Evolutionary conservation across 2,329 filamentous ascomycete genomes (phyloP).

Genomic region (Diaporthe vaccinii): DNA sequence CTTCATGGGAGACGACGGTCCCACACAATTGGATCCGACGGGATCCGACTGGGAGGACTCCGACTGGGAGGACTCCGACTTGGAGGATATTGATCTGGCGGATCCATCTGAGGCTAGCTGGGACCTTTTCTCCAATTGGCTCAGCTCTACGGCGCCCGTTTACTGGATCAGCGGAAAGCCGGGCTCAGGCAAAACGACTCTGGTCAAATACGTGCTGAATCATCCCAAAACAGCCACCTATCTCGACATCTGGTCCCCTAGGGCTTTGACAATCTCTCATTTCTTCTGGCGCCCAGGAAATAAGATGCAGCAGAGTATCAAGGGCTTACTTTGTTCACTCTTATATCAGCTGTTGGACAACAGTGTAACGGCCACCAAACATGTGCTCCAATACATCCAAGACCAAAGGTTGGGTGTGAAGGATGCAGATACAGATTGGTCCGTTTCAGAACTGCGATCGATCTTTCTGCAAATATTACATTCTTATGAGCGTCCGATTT

Average conservation of each 20-base stretch:
- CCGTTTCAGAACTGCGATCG: neutral
- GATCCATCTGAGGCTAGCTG: neutral
- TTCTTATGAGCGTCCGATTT: neutral
- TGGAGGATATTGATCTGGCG: neutral
- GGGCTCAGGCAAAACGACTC: conserved; percentile 50
- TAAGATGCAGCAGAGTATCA: conserved; percentile 45
- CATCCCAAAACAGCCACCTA: conserved; percentile 37
- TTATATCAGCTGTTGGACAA: conserved; percentile 42
- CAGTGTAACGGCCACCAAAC: neutral
- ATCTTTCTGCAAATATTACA: neutral
- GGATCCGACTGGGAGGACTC: neutral
- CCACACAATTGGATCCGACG: neutral
- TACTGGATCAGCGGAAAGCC: conserved; percentile 53
- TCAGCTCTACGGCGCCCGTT: neutral
- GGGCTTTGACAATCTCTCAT: conserved; percentile 42
- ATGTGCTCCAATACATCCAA: neutral
- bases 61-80: neutral
- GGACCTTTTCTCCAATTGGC: conserved; percentile 32
- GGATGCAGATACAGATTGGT: conserved; percentile 43
- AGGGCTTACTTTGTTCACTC: conserved; percentile 47
- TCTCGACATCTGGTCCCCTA: conserved; percentile 44
- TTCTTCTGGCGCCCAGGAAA: conserved; percentile 51
- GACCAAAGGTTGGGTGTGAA: neutral
- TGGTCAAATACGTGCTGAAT: conserved; percentile 48
- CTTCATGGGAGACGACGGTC: neutral